These are phyloP conservation scores for Brassica juncea DNA, from an alignment of 345 rosid species.

Conservation along the genomic window DNA sequence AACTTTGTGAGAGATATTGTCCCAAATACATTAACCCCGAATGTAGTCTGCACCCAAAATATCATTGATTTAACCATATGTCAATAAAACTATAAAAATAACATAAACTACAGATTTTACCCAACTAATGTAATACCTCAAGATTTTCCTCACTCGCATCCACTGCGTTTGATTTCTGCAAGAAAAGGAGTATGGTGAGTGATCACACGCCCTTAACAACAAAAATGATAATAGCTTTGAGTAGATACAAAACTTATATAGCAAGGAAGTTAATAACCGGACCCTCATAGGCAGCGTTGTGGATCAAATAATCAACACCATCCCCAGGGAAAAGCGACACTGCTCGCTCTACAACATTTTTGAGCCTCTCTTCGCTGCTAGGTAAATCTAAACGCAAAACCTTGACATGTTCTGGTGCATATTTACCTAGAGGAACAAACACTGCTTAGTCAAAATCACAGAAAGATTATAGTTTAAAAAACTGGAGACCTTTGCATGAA, in stretches of 20 bases:
- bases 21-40: conserved; percentile 78
- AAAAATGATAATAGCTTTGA: background rate
- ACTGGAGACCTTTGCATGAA: background rate
- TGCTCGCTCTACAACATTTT: conserved; percentile 71
- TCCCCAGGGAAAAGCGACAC: conserved; percentile 61
- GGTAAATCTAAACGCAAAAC: conserved; percentile 85
- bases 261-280: conserved; percentile 55
- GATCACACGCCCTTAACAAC: background rate
- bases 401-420: conserved; percentile 69
- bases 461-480: background rate
- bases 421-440: conserved; percentile 56
- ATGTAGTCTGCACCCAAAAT: conserved; percentile 60
- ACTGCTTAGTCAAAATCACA: background rate
- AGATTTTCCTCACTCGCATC: conserved; percentile 72
- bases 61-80: background rate
- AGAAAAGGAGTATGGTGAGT: conserved; percentile 13
- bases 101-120: background rate
- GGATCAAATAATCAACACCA: conserved; percentile 85
- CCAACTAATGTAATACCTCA: conserved; percentile 50
- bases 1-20: conserved; percentile 83
- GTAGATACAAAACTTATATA: background rate
- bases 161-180: conserved; percentile 78
- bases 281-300: conserved; percentile 92
- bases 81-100: background rate
- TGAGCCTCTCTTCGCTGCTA: conserved; percentile 67